Percentiles rank a stretch among this genome's conserved stretches.
These are phyloP conservation scores for Geotrichum histeridarum DNA, from an alignment of 1,139 yeast species.

Conservation along the genomic window DNA sequence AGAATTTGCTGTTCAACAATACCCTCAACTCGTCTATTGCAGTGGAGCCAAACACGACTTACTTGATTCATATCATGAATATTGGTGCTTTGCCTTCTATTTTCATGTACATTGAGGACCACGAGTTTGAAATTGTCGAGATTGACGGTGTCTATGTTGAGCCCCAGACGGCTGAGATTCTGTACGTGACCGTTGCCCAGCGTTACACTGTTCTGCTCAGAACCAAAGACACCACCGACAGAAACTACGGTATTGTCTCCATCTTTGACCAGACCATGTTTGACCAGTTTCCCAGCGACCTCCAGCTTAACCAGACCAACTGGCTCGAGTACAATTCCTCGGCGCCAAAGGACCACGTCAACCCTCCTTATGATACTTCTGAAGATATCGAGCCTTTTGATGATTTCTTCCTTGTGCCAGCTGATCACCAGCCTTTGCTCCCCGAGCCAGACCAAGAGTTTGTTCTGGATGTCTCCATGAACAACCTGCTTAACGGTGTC, in stretches of 20 bases:
- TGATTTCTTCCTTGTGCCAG: constrained; percentile 62
- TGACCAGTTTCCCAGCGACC: constrained; percentile 61
- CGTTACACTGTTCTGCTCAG: constrained; percentile 67
- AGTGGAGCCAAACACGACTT: constrained; percentile 76
- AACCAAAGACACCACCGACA: constrained; percentile 56
- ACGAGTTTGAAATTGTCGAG: constrained; percentile 74
- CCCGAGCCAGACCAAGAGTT: constrained; percentile 66
- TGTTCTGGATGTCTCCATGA: constrained; percentile 66
- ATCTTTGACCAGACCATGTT: constrained; percentile 73
- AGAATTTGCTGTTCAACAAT: constrained; percentile 70
- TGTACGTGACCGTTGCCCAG: constrained; percentile 73
- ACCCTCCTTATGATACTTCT: constrained; percentile 37
- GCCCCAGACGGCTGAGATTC: constrained; percentile 51
- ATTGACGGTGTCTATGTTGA: constrained; percentile 77
- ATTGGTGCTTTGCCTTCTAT: constrained; percentile 86
- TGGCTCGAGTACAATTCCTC: constrained; percentile 55
- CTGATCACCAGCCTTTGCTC: constrained; percentile 45
- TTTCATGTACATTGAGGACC: constrained; percentile 80
- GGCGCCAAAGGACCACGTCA: constrained; percentile 46
- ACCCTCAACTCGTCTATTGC: constrained; percentile 63
- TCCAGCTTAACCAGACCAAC: constrained; percentile 65
- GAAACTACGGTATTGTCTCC: constrained; percentile 74
- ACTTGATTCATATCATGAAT: constrained; percentile 70
- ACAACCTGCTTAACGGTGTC: constrained; percentile 72
- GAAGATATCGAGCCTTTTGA: constrained; percentile 40